Evolutionary conservation across 805 yeast genomes (phyloP), one percentile per base, ranked within the genome.

Genomic region (Candida methanosorbosa): DNA sequence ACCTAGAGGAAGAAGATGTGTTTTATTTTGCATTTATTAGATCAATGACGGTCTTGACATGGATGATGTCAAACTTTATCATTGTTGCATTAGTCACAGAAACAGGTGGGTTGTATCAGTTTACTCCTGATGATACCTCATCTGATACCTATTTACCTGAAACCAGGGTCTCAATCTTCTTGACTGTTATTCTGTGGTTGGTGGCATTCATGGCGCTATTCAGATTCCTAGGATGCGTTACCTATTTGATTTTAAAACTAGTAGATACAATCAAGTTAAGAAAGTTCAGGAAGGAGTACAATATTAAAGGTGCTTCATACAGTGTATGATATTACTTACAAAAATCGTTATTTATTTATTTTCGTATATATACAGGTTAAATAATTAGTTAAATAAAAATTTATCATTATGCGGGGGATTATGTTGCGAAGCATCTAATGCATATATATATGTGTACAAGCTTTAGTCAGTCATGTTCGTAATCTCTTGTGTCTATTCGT

Each of bases 11-110:
- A 33, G 38, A 48, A 23, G 80, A 79, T 39, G 81, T 78, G 31
- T 78, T 86, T 49, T 90, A 88, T 56, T 92, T 85, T 59, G 97
- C 97, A 0, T 76, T 83, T 44, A 75, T 90, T 41, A 72, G 98
- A 55, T 84, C 97, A 1, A 59, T 84, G 50, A 94, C 94, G 1
- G 95, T 92, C 17, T 66, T 92, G 39, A 56, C 79, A 4, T 92
- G 98, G 98, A 76, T 87, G 64, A 64, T 87, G 38, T 76, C 94
- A 26, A 92, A 92, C 54, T 80, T 85, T 45, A 75, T 83, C 26
- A 65, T 92, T 31, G 72, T 86, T 31, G 92, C 88, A 0, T 70
- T 86, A 13, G 96, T 92, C 8, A 68, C 87, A 38, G 84, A 85
- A 39, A 74, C 87, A 1, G 95, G 88, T 35, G 96, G 96, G 5